Evolutionary conservation across 2,329 filamentous ascomycete genomes (phyloP).

Genomic region (Xylariaceae sp.): DNA sequence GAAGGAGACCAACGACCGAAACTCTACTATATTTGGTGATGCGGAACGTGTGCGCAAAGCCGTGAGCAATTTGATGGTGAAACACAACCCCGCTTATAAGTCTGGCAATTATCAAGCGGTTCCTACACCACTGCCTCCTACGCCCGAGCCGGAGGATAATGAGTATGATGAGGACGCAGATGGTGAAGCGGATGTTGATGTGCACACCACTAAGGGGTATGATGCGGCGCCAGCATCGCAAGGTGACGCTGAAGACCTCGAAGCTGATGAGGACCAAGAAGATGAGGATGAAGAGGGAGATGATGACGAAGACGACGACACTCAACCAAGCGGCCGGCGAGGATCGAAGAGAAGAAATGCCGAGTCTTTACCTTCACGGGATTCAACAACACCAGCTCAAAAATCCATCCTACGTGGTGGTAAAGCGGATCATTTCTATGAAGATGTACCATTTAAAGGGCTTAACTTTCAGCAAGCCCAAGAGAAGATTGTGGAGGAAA

Average conservation of each 20-base stretch:
- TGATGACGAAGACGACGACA: constrained; percentile 33
- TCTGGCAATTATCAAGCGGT: constrained; percentile 70
- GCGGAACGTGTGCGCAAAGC: constrained; percentile 87
- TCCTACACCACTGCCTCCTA: constrained; percentile 71
- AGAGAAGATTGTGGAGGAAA: constrained; percentile 79
- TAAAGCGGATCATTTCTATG: constrained; percentile 60
- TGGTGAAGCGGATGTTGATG: constrained; percentile 31
- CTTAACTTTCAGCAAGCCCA: constrained; percentile 84
- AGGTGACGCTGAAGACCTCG: constrained; percentile 39
- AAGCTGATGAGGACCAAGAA: constrained; percentile 43
- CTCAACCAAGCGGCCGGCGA: constrained; percentile 25
- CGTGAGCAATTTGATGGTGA: constrained; percentile 85
- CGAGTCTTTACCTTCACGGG: constrained; percentile 41
- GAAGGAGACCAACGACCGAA: constrained; percentile 80
- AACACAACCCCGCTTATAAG: constrained; percentile 83
- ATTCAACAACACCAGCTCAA: constrained; percentile 37
- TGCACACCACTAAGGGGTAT: constrained; percentile 25
- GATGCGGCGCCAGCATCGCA: constrained; percentile 36
- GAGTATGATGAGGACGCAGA: constrained; percentile 34
- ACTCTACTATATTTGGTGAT: constrained; percentile 77
- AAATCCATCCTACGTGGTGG: constrained; percentile 41
- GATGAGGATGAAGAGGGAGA: constrained; percentile 16
- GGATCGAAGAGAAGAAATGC: constrained; percentile 40
- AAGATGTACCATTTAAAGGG: constrained; percentile 68
- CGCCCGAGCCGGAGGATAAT: constrained; percentile 48